Evolutionary conservation across 306 rosid genomes (phyloP).

Genomic region (Prunus mongolica): DNA sequence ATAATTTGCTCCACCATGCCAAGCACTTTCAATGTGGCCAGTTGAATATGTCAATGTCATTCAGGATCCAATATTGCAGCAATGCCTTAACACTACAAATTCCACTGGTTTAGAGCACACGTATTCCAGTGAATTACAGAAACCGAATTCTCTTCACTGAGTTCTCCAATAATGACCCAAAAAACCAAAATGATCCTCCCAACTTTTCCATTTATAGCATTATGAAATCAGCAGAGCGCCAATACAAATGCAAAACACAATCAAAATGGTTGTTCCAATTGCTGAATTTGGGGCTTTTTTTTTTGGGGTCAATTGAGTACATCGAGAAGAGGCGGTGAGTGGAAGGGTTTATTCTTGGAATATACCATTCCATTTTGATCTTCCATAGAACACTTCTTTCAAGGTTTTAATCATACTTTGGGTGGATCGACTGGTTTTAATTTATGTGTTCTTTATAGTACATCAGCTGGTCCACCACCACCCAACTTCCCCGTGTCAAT

Average conservation of each 20-base stretch:
- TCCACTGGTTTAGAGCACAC: too few relatives aligned
- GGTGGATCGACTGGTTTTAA: conserved; percentile 9
- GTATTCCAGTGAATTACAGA: too few relatives aligned
- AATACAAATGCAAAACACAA: background rate
- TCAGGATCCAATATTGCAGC: too few relatives aligned
- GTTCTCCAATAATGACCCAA: too few relatives aligned
- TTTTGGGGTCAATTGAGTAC: background rate
- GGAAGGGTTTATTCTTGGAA: conserved; percentile 66
- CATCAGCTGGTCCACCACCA: background rate
- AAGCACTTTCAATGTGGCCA: too few relatives aligned
- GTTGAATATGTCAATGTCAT: too few relatives aligned
- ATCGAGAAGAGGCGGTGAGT: conserved; percentile 23
- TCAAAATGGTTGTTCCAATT: background rate
- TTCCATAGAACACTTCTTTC: conserved; percentile 18
- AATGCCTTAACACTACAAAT: too few relatives aligned
- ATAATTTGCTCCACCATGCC: too few relatives aligned
- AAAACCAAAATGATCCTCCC: too few relatives aligned
- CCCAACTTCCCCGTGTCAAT: background rate
- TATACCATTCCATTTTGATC: conserved; percentile 37
- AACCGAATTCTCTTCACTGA: too few relatives aligned
- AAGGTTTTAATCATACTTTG: conserved; percentile 24
- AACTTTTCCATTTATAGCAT: too few relatives aligned
- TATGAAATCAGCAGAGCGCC: too few relatives aligned
- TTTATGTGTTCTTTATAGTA: background rate
- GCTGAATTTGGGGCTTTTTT: background rate